Evolutionary conservation across 768 basidiomycete species (phyloP).

Genomic region (Pleurotus salmoneostramineus): DNA sequence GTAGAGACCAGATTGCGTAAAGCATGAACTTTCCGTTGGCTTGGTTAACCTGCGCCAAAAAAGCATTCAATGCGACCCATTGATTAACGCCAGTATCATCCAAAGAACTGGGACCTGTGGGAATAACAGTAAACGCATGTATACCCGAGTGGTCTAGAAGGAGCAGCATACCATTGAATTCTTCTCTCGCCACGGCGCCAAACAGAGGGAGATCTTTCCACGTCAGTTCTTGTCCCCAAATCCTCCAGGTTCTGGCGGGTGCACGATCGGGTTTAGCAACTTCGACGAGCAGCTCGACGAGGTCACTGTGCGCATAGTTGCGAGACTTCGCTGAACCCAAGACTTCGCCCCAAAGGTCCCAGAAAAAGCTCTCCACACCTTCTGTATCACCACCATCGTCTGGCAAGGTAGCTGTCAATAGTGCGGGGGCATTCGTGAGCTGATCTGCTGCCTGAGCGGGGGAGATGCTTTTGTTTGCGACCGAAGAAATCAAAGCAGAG

Average conservation of each 20-base stretch:
- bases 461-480: neutral
- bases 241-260: neutral
- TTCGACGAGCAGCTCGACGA: constrained; percentile 1
- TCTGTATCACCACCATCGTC: constrained; percentile 1
- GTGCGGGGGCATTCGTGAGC: neutral
- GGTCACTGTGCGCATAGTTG: neutral
- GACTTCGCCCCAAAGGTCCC: neutral
- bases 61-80: neutral
- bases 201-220: constrained; percentile 3
- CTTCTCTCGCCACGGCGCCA: neutral
- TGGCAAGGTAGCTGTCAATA: neutral
- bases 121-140: neutral
- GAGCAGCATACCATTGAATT: neutral
- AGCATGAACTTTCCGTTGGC: neutral
- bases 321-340: neutral
- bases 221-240: neutral
- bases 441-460: constrained; percentile 1
- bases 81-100: neutral
- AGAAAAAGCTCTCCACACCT: constrained; percentile 1
- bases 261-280: neutral
- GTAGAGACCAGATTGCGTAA: constrained; percentile 4
- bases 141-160: neutral
- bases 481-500: neutral
- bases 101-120: neutral
- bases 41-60: neutral